phyloP scores from a whole-genome alignment of 2,329 filamentous ascomycete species.

The Helotiales sp. region DNA sequence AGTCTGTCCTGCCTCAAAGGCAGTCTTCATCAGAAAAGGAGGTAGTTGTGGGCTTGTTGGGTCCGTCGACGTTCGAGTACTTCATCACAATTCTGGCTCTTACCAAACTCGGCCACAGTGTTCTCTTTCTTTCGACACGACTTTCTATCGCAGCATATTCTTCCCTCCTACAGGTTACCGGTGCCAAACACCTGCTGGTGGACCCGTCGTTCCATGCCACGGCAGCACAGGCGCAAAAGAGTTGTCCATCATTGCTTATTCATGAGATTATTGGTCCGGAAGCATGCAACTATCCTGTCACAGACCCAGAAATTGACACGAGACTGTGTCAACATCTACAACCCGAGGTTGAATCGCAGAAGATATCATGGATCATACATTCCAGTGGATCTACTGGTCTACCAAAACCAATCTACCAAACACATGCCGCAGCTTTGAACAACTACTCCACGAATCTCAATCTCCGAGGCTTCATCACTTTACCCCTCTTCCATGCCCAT shows the following conservation, averaged over 20 bases:
- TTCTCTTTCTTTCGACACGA: constrained; percentile 54
- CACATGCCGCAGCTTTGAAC: constrained; percentile 37
- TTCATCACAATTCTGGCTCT: constrained; percentile 52
- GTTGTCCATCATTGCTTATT: constrained; percentile 17
- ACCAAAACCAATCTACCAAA: constrained; percentile 58
- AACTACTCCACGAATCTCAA: constrained; percentile 35
- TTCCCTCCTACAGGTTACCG: constrained; percentile 44
- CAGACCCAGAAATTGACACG: constrained; percentile 51
- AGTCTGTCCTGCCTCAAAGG: constrained; percentile 11
- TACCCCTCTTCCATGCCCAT: constrained; percentile 61
- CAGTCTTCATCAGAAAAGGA: constrained; percentile 27
- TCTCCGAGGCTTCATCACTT: constrained; percentile 46
- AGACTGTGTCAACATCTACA: constrained; percentile 43
- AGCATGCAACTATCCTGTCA: constrained; percentile 54
- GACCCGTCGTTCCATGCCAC: constrained; percentile 13
- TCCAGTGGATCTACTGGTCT: constrained; percentile 54
- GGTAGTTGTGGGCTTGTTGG: constrained; percentile 47
- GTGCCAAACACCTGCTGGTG: constrained; percentile 22
- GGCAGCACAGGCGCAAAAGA: constrained; percentile 23
- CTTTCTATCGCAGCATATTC: constrained; percentile 50
- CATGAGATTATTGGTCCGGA: constrained; percentile 44
- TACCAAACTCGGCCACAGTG: constrained; percentile 51
- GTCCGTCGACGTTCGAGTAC: constrained; percentile 50
- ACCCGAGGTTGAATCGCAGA: constrained; percentile 24
- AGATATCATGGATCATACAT: constrained; percentile 33